A percentile compares a stretch with the other conserved stretches of the same genome.
Conservation (phyloP, 306 rosid genomes). For the Pachyrhizus erosus region DNA sequence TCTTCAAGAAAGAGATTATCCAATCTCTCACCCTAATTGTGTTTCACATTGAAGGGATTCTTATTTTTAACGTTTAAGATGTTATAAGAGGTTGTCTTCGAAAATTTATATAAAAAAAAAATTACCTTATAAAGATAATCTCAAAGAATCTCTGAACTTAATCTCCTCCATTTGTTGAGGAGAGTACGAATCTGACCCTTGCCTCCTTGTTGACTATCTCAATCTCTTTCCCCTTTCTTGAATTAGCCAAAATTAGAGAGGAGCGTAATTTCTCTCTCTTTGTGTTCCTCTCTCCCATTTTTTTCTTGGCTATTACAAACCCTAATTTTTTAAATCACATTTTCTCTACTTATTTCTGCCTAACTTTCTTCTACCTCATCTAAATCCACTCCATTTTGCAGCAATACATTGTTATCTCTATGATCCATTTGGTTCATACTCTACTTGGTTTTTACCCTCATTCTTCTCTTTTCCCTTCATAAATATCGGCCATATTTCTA, state of each 20-base stretch:
- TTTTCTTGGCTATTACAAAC: constrained; percentile 25
- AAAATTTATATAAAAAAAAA: too few relatives aligned
- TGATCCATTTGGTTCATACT: background rate
- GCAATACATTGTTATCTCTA: background rate
- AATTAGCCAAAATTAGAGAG: background rate
- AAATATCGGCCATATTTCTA: background rate
- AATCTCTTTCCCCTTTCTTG: background rate
- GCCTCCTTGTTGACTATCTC: background rate
- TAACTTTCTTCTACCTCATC: background rate
- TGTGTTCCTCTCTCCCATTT: background rate
- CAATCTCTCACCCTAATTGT: too few relatives aligned
- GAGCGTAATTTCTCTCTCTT: background rate
- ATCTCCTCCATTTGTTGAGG: constrained; percentile 9
- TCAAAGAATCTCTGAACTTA: background rate
- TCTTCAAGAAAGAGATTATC: too few relatives aligned
- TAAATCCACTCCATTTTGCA: background rate
- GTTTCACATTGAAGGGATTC: too few relatives aligned
- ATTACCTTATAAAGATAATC: background rate
- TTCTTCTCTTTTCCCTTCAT: background rate
- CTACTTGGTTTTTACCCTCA: background rate
- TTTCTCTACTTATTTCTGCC: background rate
- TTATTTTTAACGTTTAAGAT: too few relatives aligned
- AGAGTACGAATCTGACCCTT: background rate
- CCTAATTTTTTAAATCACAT: constrained; percentile 27
- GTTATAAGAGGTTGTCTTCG: too few relatives aligned